Evolutionary conservation across 2,329 filamentous ascomycete genomes (phyloP).

Genomic region (Monosporascus sp.): DNA sequence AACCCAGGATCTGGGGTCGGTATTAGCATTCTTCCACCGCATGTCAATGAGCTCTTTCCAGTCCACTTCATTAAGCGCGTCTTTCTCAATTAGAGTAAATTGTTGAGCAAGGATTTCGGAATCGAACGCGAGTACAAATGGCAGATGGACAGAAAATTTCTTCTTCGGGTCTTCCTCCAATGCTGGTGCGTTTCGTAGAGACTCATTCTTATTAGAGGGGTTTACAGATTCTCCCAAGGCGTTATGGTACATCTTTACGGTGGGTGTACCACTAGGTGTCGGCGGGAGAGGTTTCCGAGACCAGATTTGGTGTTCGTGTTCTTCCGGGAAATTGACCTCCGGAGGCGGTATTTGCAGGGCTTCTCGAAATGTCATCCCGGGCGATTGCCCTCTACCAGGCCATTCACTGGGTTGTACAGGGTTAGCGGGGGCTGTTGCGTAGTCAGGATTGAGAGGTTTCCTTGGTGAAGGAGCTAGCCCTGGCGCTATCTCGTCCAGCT

Average conservation of each 20-base stretch:
- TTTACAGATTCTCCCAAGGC: conserved; percentile 26
- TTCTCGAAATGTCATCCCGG: conserved; percentile 44
- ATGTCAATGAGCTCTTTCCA: conserved; percentile 85
- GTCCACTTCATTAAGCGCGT: conserved; percentile 79
- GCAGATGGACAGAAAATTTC: conserved; percentile 58
- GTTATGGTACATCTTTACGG: conserved; percentile 33
- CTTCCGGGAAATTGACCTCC: conserved; percentile 29
- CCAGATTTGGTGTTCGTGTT: conserved; percentile 38
- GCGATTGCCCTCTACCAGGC: conserved; percentile 33
- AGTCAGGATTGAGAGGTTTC: conserved; percentile 25
- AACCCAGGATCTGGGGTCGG: conserved; percentile 71
- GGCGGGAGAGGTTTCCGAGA: conserved; percentile 41
- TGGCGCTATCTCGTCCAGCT: conserved; percentile 28
- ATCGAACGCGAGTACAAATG: conserved; percentile 77
- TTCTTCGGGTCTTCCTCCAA: conserved; percentile 21
- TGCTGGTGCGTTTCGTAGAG: conserved; percentile 30
- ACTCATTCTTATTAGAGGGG: conserved; percentile 30
- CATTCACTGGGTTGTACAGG: conserved; percentile 2
- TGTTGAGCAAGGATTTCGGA: conserved; percentile 76
- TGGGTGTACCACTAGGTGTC: conserved; percentile 47
- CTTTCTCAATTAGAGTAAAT: conserved; percentile 81
- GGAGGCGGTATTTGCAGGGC: conserved; percentile 41
- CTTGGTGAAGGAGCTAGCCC: conserved; percentile 21
- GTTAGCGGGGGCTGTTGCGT: conserved; percentile 15
- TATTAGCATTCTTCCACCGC: conserved; percentile 69